Base-by-base conservation (phyloP, 1,284 basidiomycete genomes). In the Cerioporus squamosus region DNA sequence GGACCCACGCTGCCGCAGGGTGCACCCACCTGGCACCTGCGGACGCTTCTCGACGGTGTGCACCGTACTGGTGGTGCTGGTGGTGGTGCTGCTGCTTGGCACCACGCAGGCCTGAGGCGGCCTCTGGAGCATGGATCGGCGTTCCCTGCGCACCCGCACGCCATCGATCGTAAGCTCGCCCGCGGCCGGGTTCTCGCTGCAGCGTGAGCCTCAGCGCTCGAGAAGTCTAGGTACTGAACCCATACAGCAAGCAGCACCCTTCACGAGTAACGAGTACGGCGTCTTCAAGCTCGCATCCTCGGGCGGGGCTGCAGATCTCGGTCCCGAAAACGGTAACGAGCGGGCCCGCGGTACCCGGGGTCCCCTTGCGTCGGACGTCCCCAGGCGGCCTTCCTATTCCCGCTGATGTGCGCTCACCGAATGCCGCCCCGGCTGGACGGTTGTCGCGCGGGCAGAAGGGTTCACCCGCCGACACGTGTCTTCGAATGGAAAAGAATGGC, bases 371-470 rank as follows among this genome's bases (percentile, higher is more conserved):
- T n/a, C n/a, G n/a, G n/a, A 44, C 40, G 44, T n/a, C 18, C 15
- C 43, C 20, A 24, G 20, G 20, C 22, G 18, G 20, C 14, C 29
- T 50, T 59, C 48, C 59, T 61, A 59, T 56, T 61, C 56, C 55
- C 51, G 57, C 52, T 46, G 53, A 59, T 58, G 65, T 60, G 65
- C 62, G 62, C 65, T n/a, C n/a, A n/a, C n/a, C n/a, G n/a, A n/a
- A n/a, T n/a, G n/a, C 47, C 26, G 26, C 26, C 26, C 26, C 26
- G 26, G 26, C 26, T 29, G 26, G 6, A 29, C 55, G 49, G 26
- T 29, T 29, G 26, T 29, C 26, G 26, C 26, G 26, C 26, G 26
- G 26, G 26, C 26, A 29, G 26, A 29, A 29, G 6, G 6, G 26
- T 29, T 29, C 26, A 29, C 26, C 26, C 26, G 26, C 26, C 26